Evolutionary conservation across 495 filamentous ascomycete genomes (phyloP).

Genomic region (Penicillium antarcticum): DNA sequence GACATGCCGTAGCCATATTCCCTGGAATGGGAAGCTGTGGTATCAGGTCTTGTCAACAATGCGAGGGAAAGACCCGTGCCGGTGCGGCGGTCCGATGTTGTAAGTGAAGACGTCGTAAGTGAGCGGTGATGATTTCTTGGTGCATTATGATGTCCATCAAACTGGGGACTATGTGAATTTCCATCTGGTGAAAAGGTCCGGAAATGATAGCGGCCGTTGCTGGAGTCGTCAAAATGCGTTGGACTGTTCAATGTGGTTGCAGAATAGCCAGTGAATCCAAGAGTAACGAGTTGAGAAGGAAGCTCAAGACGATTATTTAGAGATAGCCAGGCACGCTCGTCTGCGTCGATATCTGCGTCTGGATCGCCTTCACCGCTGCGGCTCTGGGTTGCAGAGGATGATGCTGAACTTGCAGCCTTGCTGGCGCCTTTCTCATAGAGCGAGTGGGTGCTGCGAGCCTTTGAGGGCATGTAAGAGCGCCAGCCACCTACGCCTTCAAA

Average conservation of each 20-base stretch:
- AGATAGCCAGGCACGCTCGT: constrained; percentile 67
- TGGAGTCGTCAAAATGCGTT: neutral
- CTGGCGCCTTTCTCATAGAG: constrained; percentile 16
- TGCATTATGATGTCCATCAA: neutral
- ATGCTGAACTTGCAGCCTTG: constrained; percentile 20
- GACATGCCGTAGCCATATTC: constrained; percentile 4
- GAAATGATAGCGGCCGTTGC: neutral
- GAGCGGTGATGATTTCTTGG: constrained; percentile 34
- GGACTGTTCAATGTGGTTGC: constrained; percentile 11
- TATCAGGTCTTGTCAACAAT: constrained; percentile 20
- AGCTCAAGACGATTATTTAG: constrained; percentile 73
- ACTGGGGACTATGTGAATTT: neutral
- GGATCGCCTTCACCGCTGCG: constrained; percentile 11
- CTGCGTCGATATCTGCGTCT: constrained; percentile 32
- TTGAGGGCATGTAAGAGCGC: constrained; percentile 39
- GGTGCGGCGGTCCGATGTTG: constrained; percentile 8
- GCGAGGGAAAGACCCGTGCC: constrained; percentile 15
- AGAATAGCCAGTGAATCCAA: constrained; percentile 12
- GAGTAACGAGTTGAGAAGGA: constrained; percentile 40
- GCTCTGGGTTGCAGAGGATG: constrained; percentile 41
- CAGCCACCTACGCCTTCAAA: constrained; percentile 87
- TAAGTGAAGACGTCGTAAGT: constrained; percentile 31
- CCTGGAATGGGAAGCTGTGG: constrained; percentile 2
- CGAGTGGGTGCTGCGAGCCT: constrained; percentile 18
- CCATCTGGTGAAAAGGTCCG: constrained; percentile 4